Evolutionary conservation across 2,329 filamentous ascomycete species (phyloP).

Genomic region (Fusarium zealandicum): DNA sequence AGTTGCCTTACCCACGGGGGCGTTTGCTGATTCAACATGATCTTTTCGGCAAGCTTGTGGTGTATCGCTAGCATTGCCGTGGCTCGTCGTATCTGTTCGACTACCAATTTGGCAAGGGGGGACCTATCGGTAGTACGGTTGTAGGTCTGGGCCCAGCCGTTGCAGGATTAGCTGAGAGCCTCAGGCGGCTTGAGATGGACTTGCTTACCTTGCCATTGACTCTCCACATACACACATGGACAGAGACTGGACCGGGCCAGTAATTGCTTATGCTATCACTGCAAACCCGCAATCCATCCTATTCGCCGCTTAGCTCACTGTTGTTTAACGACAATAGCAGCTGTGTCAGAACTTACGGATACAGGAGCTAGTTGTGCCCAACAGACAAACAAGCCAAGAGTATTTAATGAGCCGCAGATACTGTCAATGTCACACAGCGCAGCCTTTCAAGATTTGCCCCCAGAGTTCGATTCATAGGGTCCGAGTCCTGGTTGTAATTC

Average conservation of each 20-base stretch:
- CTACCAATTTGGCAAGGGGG: neutral
- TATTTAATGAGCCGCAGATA: too few species aligned
- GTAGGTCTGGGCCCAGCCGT: neutral
- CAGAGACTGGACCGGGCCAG: neutral
- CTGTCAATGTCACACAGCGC: too few species aligned
- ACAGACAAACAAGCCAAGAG: too few species aligned
- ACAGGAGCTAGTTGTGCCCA: too few species aligned
- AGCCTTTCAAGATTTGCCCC: too few species aligned
- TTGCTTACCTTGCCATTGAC: constrained; percentile 49
- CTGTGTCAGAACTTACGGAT: too few species aligned
- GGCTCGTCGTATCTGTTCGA: neutral
- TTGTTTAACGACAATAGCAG: too few species aligned
- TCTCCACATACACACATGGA: neutral
- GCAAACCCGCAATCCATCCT: too few species aligned
- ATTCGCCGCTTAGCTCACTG: too few species aligned
- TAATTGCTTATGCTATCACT: too few species aligned
- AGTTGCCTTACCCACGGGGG: constrained; percentile 3
- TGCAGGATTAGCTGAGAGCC: constrained; percentile 68
- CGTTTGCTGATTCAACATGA: neutral
- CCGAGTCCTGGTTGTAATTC: too few species aligned
- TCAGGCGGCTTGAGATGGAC: constrained; percentile 77
- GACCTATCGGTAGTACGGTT: neutral
- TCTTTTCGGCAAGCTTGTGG: neutral
- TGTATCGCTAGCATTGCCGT: neutral
- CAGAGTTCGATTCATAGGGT: too few species aligned